Percentiles rank a stretch among this genome's conserved stretches.
phyloP scores from a whole-genome alignment of 768 basidiomycete genomes.

The Pleurotus platypus region DNA sequence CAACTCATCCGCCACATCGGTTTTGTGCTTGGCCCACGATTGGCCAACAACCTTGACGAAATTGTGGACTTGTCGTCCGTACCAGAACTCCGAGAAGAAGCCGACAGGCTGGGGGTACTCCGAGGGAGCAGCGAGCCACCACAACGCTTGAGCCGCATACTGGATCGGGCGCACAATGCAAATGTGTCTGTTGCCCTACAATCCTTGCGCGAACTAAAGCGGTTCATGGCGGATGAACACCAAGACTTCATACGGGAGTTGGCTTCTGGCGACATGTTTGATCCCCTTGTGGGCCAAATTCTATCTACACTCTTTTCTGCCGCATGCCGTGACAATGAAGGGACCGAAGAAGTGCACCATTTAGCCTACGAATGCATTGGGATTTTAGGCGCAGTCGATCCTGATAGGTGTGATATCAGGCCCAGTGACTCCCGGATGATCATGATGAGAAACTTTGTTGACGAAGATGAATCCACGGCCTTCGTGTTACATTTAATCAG shows the following conservation, averaged over 20 bases:
- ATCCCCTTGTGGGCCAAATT: slow-evolving; percentile 67
- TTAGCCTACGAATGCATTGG: slow-evolving; percentile 90
- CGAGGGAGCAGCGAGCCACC: slow-evolving; percentile 51
- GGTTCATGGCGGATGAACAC: slow-evolving; percentile 51
- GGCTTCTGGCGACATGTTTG: slow-evolving; percentile 84
- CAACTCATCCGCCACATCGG: slow-evolving; percentile 69
- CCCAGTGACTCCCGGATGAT: slow-evolving; percentile 61
- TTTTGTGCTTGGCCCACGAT: slow-evolving; percentile 50
- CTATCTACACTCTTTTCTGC: slow-evolving; percentile 64
- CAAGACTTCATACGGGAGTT: slow-evolving; percentile 53
- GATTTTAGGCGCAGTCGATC: slow-evolving; percentile 89
- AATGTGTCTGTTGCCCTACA: slow-evolving; percentile 75
- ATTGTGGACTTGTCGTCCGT: slow-evolving; percentile 77
- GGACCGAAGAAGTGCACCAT: slow-evolving; percentile 58
- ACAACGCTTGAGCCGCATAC: slow-evolving; percentile 56
- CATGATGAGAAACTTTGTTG: slow-evolving; percentile 75
- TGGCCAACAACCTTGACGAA: slow-evolving; percentile 63
- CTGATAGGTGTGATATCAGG: slow-evolving; percentile 80
- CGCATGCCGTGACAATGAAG: slow-evolving; percentile 77
- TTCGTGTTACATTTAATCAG: slow-evolving; percentile 87
- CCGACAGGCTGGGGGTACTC: slow-evolving; percentile 35
- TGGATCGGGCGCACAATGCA: slow-evolving; percentile 75
- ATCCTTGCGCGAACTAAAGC: slow-evolving; percentile 72
- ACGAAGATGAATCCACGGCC: slow-evolving; percentile 67
- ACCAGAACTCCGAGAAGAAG: slow-evolving; percentile 52